Evolutionary conservation across 2,329 filamentous ascomycete genomes (phyloP), one percentile per base, ranked within the genome.

Genomic region (Fusarium phyllophilum): DNA sequence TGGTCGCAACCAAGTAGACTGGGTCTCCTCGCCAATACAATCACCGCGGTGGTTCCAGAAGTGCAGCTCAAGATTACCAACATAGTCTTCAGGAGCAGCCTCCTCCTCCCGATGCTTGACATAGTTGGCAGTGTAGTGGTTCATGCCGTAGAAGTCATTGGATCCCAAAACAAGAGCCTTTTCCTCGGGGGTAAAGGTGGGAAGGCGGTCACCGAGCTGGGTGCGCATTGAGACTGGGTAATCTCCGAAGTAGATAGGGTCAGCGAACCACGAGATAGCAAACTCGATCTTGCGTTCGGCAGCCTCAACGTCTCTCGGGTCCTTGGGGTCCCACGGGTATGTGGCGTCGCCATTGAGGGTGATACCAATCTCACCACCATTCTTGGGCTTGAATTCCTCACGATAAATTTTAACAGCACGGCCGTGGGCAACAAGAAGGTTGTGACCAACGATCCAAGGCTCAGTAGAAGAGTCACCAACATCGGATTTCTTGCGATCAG

Each of bases 131-230:
- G 93, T 95, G 86, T 97, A 97, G 86, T 95, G 93, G 86, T 97
- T 97, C 93, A 96, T 96, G 82, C 94, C 94, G 83, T 97, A 97
- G 84, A 97, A 97, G 85, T 97, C 94, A 82, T 96, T 96, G 80
- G 92, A 94, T n/a, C 93, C 94, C 78, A 92, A 87, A 51, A 97
- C 90, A n/a, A 96, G 86, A 5, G 89, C 89, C 31, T 86, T 82
- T 80, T 97, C 94, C 75, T 94, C 92, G 1, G 87, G 82, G 0
- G 92, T 94, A 82, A 93, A 96, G 49, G 86, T 85, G 10, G 94
- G 94, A 54, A 97, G 88, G 20, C 94, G 90, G 80, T 92, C 87
- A 63, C 94, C 94, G 24, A 97, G 90, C 85, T 97, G 94, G 80
- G 90, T 89, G 66, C 89, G 87, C 94, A 97, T 97, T 68, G 92